Conservation (phyloP, 345 rosid genomes). For the Arabidopsis thaliana region DNA sequence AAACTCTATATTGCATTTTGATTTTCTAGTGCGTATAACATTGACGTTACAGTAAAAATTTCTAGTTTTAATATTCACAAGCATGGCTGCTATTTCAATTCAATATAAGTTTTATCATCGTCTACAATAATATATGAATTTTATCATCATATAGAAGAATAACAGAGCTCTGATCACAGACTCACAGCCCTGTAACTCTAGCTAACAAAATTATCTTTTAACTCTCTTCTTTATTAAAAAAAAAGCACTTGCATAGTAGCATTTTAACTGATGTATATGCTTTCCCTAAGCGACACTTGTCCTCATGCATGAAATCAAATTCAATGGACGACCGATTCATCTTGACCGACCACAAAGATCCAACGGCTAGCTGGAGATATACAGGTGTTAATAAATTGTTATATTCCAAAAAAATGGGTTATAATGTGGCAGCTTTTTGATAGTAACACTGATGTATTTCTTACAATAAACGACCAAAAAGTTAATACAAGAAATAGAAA, state of each 20-base stretch:
- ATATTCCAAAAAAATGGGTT: background rate
- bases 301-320: background rate
- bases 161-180: background rate
- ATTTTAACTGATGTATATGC: background rate
- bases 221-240: background rate
- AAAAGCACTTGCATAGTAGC: no score
- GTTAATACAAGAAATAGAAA: background rate
- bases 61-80: no score
- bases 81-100: no score
- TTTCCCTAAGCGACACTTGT: background rate
- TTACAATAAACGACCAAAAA: conserved; percentile 1
- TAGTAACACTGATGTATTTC: background rate
- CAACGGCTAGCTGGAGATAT: background rate
- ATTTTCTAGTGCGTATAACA: no score
- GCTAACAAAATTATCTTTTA: background rate
- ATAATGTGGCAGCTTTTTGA: background rate
- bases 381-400: background rate
- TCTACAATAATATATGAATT: no score
- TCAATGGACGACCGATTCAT: background rate
- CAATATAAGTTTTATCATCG: no score
- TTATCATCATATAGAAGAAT: no score
- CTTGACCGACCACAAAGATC: background rate
- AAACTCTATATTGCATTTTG: no score
- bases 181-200: background rate
- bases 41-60: no score